Evolutionary conservation across 768 basidiomycete genomes (phyloP), one percentile per base, ranked within the genome.

Genomic region (Rhizopogon vesiculosus): DNA sequence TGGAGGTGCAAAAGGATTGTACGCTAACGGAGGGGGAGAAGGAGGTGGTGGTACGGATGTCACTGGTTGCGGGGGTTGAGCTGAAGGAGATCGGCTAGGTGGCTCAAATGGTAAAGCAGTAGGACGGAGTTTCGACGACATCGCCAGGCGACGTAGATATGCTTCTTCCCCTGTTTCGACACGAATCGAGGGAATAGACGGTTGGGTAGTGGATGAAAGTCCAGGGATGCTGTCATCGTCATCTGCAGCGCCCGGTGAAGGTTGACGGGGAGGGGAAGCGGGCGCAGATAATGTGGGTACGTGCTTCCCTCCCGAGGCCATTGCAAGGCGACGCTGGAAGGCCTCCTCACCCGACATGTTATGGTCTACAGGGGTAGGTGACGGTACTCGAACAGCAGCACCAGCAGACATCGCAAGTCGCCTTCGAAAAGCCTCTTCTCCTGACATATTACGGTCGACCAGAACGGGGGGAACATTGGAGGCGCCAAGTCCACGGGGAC

Each of bases 371-470:
- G 70, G 71, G 16, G 78, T 38, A 2, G 69, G 56, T 45, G 65
- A 68, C 31, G 59, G 60, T 1, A 51, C 61, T 22, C 59, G 61
- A n/a, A 68, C 56, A 12, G 45, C 57, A 8, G 56, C 55, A 22
- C 57, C 31, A 12, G 69, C 66, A 4, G 89, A 89, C 79, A 92
- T 76, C 7, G 89, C 87, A 16, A 91, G 75, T 22, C 91, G 84
- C 31, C 88, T 85, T 63, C 85, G 83, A 65, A 86, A 93, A 4
- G 88, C 90, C 62, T 91, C 91, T 51, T 92, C 90, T 8, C 90
- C 91, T 1, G 86, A 84, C 59, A 89, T 69, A 38, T 69, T 73
- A 28, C 73, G 72, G 42, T 81, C 77, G 3, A 80, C 66, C 6
- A 72, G 59, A 3, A 70, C 70, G n/a, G 78, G 67, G 2, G 78